A percentile compares a stretch with the other conserved stretches of the same genome.
These are phyloP conservation scores for Cardamine occulta DNA, from an alignment of 345 rosid genomes.

Conservation along the genomic window DNA sequence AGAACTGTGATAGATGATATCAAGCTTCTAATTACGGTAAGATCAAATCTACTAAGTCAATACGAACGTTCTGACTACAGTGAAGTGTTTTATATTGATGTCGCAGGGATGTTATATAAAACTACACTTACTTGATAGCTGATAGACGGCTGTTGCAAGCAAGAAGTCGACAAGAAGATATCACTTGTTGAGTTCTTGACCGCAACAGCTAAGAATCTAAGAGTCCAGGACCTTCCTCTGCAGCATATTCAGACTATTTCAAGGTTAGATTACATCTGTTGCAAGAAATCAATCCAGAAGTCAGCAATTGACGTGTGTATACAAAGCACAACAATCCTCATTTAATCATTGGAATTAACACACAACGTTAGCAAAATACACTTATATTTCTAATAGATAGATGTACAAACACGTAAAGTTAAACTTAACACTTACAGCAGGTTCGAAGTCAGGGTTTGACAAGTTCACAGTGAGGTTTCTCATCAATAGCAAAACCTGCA, in stretches of 20 bases:
- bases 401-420: slow-evolving; percentile 1
- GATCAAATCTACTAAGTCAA: not conserved
- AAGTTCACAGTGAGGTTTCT: slow-evolving; percentile 91
- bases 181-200: slow-evolving; percentile 49
- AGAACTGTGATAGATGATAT: not conserved
- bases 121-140: slow-evolving; percentile 34
- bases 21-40: not conserved
- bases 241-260: slow-evolving; percentile 44
- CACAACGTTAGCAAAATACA: not conserved
- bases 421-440: slow-evolving; percentile 67
- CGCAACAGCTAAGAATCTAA: slow-evolving; percentile 47
- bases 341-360: not conserved
- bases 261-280: slow-evolving; percentile 40
- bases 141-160: slow-evolving; percentile 29
- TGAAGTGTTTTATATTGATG: not conserved
- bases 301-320: slow-evolving; percentile 10
- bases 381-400: not conserved
- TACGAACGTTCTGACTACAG: not conserved
- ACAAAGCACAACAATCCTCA: slow-evolving; percentile 9
- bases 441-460: slow-evolving; percentile 85
- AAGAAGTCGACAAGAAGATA: slow-evolving; percentile 48
- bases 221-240: slow-evolving; percentile 56
- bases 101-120: slow-evolving; percentile 1
- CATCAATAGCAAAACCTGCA: slow-evolving; percentile 89
- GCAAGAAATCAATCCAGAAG: slow-evolving; percentile 9